phyloP scores from a whole-genome alignment of 2,329 filamentous ascomycete species.

The Cryphonectria radicalis region DNA sequence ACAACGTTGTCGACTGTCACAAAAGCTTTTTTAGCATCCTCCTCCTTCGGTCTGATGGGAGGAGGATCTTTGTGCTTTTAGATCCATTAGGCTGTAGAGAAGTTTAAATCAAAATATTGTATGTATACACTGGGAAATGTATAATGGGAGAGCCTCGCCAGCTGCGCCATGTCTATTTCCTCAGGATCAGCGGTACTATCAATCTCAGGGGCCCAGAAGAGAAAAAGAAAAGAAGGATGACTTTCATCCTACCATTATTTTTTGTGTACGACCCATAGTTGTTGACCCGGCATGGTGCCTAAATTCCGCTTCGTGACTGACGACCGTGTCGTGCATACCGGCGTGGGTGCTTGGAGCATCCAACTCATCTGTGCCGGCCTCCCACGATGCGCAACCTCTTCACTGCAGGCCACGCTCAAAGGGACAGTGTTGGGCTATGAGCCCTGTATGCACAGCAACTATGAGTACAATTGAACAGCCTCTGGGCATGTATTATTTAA shows the following conservation, averaged over 20 bases:
- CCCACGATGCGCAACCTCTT: slow-evolving; percentile 42
- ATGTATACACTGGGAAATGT: neutral
- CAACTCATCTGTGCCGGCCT: slow-evolving; percentile 39
- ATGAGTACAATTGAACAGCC: neutral
- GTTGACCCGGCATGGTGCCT: neutral
- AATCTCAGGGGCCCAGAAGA: neutral
- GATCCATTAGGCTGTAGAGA: neutral
- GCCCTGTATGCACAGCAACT: slow-evolving; percentile 39
- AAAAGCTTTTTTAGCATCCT: neutral
- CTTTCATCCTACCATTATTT: neutral
- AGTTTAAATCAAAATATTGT: neutral
- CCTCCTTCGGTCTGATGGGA: neutral
- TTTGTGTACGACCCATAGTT: neutral
- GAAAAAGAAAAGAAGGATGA: neutral
- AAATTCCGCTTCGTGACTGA: slow-evolving; percentile 11
- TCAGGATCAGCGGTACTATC: too few species aligned
- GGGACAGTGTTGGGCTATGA: slow-evolving; percentile 34
- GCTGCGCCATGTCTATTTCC: too few species aligned
- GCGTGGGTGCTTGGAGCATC: neutral
- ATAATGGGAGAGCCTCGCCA: neutral
- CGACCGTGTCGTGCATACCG: neutral
- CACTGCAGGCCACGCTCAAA: slow-evolving; percentile 41
- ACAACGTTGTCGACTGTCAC: neutral
- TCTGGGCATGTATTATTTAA: neutral
- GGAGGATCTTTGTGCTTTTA: neutral